A percentile compares a stretch with the other conserved stretches of the same genome.
Evolutionary conservation across 2,329 filamentous ascomycete genomes (phyloP).

Genomic region (Calonectria montana): DNA sequence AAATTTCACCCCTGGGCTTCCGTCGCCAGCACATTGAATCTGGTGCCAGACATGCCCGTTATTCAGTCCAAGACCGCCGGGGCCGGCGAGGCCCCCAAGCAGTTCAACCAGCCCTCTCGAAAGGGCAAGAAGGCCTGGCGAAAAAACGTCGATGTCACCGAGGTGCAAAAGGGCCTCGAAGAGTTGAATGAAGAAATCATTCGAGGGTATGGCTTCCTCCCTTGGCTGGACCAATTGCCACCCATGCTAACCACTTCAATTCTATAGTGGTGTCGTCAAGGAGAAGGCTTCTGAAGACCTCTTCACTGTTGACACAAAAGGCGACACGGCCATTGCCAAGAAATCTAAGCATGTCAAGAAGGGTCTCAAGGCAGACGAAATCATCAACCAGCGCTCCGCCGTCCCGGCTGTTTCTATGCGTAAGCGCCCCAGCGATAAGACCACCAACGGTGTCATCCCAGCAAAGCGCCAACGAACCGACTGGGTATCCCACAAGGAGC

Average conservation of each 20-base stretch:
- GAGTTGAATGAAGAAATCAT: slow-evolving; percentile 91
- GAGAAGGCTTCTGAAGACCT: slow-evolving; percentile 87
- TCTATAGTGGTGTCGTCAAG: slow-evolving; percentile 80
- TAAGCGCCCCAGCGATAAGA: slow-evolving; percentile 79
- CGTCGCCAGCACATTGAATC: slow-evolving; percentile 25
- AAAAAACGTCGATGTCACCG: slow-evolving; percentile 95
- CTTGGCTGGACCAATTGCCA: not conserved
- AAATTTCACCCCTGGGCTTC: slow-evolving; percentile 19
- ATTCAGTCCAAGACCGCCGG: slow-evolving; percentile 58
- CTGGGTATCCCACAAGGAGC: slow-evolving; percentile 87
- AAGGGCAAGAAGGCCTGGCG: slow-evolving; percentile 99
- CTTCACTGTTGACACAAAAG: slow-evolving; percentile 83
- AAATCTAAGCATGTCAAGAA: slow-evolving; percentile 78
- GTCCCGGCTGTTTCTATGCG: slow-evolving; percentile 82
- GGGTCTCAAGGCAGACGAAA: slow-evolving; percentile 89
- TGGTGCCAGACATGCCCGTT: slow-evolving; percentile 62
- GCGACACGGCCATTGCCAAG: slow-evolving; percentile 73
- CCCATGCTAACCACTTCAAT: slow-evolving; percentile 31
- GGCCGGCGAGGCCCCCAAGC: slow-evolving; percentile 74
- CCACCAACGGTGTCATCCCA: slow-evolving; percentile 78
- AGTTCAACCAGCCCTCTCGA: slow-evolving; percentile 88
- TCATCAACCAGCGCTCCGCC: slow-evolving; percentile 85
- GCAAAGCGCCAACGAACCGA: slow-evolving; percentile 81
- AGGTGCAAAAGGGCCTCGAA: slow-evolving; percentile 85
- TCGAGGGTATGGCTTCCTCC: slow-evolving; percentile 72